Percentiles rank a stretch among this genome's conserved stretches.
Conservation (phyloP, 345 rosid species). For the Arabidopsis thaliana region TAIR10.1 NC_003075.7:12084001-12084500, state of each 20-base stretch:
- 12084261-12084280: neutral
- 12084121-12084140: slow-evolving; percentile 44
- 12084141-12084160: slow-evolving; percentile 29
- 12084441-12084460: slow-evolving; percentile 43
- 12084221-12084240: slow-evolving; percentile 30
- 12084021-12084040: slow-evolving; percentile 12
- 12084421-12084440: slow-evolving; percentile 22
- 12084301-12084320: neutral
- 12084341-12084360: slow-evolving; percentile 3
- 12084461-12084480: slow-evolving; percentile 40
- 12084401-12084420: slow-evolving; percentile 15
- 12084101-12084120: slow-evolving; percentile 31
- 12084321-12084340: neutral
- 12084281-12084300: slow-evolving; percentile 15
- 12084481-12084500: slow-evolving; percentile 43
- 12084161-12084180: slow-evolving; percentile 37
- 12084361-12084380: slow-evolving; percentile 25
- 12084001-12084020: neutral
- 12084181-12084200: slow-evolving; percentile 41
- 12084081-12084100: slow-evolving; percentile 33
- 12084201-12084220: slow-evolving; percentile 37
- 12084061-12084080: slow-evolving; percentile 37
- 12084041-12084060: slow-evolving; percentile 13
- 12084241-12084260: neutral
- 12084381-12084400: slow-evolving; percentile 1